Base-by-base conservation (phyloP, 108 stramenopile genomes). In the Nitzschia sp. region DNA sequence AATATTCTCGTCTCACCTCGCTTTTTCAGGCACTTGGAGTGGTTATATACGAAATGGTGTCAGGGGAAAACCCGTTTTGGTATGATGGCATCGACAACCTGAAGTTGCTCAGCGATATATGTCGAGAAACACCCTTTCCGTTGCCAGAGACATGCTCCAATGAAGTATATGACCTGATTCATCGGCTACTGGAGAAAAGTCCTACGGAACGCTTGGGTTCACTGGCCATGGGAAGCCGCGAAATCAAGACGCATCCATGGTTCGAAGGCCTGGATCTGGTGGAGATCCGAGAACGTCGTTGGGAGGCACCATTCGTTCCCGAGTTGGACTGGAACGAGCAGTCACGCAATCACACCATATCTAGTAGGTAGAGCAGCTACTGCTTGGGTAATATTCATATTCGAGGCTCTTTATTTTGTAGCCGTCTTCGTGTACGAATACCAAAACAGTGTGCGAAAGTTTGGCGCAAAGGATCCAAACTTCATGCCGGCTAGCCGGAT, bases 281-380 rank as follows among this genome's bases (percentile, higher is more conserved):
- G 22, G 75, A 71, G 53, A 63, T 86, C 39, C 22, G 57, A 17
- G 43, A 63, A 26, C 86, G 80, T 74, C 53, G 72, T 48, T 10
- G 90, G 15, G 55, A 71, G 26, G 90, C 96, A 11, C 96, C 96
- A 6, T 95, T 88, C 81, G 71, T 88, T 41, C 96, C 96, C 22
- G n/a, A 50, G 19, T 50, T 50, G 48, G 15, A 50, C 15, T 17
- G 3, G 6, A 1, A 5, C 48, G 48, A 50, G 48, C 29, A 3
- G 29, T 34, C 29, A 34, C 29, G 29, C 3, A 34, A n/a, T n/a
- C n/a, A n/a, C n/a, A n/a, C n/a, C n/a, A n/a, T n/a, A n/a, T n/a
- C n/a, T n/a, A n/a, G n/a, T n/a, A n/a, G n/a, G n/a, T n/a, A n/a
- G n/a, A n/a, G n/a, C n/a, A n/a, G n/a, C n/a, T n/a, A n/a, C n/a